Evolutionary conservation across 352 stramenopile genomes (phyloP), one percentile per base, ranked within the genome.

Genomic region (Phytophthora megakarya): DNA sequence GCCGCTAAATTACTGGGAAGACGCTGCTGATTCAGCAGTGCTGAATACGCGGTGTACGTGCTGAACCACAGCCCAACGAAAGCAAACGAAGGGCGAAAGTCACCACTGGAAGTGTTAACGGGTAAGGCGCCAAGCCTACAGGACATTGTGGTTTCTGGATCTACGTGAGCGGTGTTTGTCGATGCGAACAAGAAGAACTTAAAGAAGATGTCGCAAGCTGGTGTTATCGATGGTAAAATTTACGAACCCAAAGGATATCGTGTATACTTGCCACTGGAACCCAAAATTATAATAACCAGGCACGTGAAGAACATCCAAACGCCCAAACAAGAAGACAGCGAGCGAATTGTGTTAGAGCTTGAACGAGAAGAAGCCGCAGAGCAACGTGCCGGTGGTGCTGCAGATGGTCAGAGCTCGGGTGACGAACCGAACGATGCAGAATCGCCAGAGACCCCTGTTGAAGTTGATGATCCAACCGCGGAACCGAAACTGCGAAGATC

Each of bases 1-100:
- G 1, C 35, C 68, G 9, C 42, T 75, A 0, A 35, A 10, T 6
- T 73, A 71, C 30, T 75, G 65, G 57, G 56, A 61, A 12, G 51
- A 77, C n/a, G 61, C 64, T 0, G 68, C 47, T 1, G 46, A 73
- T n/a, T n/a, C n/a, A n/a, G n/a, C n/a, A n/a, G n/a, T 0, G 68
- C 47, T 1, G 46, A 73, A 30, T 78, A 77, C 23, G 68, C 67
- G 0, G 35, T 25, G 0, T 75, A 76, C 28, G 53, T 80, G 0
- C 39, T 79, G 0, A 82, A 76, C 38, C 13, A 63, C 0, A 72
- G 57, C 43, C 59, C 73, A 0, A 73, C 46, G 0, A 52, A n/a
- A 2, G 18, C 59, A 5, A 79, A 82, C 19, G 6, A 47, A 12
- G 33, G 23, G 0, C 12, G 45, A 16, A 12, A 3, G 16, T 70